phyloP scores from a whole-genome alignment of 768 basidiomycete genomes.

The Kwoniella dejecticola region DNA sequence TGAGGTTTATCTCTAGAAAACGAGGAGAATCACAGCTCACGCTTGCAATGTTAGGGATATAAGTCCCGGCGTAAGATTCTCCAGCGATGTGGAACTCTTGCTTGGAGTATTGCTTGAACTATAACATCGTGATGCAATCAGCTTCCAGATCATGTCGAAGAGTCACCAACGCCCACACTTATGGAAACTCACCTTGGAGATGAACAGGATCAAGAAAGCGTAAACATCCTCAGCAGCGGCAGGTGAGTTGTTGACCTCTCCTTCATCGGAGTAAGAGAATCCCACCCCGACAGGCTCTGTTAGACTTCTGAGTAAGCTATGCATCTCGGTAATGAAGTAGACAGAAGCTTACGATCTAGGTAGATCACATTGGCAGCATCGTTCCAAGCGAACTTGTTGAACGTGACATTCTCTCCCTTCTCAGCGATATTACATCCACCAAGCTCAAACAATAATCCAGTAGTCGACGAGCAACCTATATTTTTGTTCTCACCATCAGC shows the following conservation, averaged over 20 bases:
- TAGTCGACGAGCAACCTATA: conserved; percentile 63
- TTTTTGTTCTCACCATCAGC: too few species aligned
- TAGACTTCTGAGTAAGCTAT: conserved; percentile 29
- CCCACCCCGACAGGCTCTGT: conserved; percentile 78
- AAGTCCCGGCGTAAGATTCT: conserved; percentile 66
- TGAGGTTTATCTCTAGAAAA: not conserved
- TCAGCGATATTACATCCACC: conserved; percentile 80
- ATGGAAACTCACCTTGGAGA: conserved; percentile 66
- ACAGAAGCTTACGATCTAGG: conserved; percentile 43
- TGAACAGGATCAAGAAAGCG: conserved; percentile 55
- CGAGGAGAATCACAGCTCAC: conserved; percentile 32
- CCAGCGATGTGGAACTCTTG: conserved; percentile 56
- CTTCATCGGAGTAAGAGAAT: conserved; percentile 73
- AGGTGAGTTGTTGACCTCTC: conserved; percentile 67
- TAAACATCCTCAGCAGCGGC: conserved; percentile 84
- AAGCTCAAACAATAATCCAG: conserved; percentile 87
- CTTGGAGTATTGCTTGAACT: conserved; percentile 52
- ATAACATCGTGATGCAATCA: conserved; percentile 61
- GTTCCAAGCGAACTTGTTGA: conserved; percentile 86
- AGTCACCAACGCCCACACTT: too few species aligned
- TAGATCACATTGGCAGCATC: conserved; percentile 64
- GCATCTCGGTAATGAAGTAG: not conserved
- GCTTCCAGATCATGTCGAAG: conserved; percentile 65
- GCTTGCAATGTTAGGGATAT: conserved; percentile 81
- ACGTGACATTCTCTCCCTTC: conserved; percentile 61